These are phyloP conservation scores for Arctium lappa DNA, from an alignment of 129 eudicot genomes.

Conservation along the genomic window DNA sequence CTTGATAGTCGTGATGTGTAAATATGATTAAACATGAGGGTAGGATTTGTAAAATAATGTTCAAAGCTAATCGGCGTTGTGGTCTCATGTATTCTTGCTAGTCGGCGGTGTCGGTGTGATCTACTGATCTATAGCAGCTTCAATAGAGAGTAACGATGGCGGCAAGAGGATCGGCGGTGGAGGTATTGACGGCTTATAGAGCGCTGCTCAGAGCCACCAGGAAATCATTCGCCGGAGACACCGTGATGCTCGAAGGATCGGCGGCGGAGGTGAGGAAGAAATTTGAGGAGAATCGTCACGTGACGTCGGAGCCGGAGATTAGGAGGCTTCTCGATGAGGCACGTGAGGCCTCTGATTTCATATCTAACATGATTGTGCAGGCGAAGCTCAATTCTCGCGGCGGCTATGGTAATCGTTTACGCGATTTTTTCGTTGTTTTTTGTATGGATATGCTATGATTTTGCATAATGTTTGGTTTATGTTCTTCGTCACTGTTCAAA, in stretches of 20 bases:
- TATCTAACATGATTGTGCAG: slow-evolving; percentile 70
- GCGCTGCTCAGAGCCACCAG: slow-evolving; percentile 66
- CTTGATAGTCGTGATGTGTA: not conserved
- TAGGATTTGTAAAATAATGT: not conserved
- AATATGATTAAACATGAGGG: not conserved
- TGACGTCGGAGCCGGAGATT: slow-evolving; percentile 57
- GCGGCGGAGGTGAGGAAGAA: slow-evolving; percentile 77
- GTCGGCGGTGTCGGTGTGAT: slow-evolving; percentile 26
- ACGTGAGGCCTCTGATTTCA: slow-evolving; percentile 74
- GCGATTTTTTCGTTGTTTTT: slow-evolving; percentile 1
- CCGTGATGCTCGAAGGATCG: slow-evolving; percentile 63
- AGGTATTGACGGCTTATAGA: slow-evolving; percentile 72
- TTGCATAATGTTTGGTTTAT: not conserved
- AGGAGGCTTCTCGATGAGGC: slow-evolving; percentile 63
- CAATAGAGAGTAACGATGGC: slow-evolving; percentile 32
- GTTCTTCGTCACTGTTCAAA: not conserved
- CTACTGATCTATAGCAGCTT: slow-evolving; percentile 1
- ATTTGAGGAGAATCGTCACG: slow-evolving; percentile 76
- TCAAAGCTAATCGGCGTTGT: slow-evolving; percentile 10
- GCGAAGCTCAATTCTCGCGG: slow-evolving; percentile 80
- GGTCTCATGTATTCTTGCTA: slow-evolving; percentile 8
- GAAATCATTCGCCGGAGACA: slow-evolving; percentile 76
- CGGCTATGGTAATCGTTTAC: slow-evolving; percentile 55
- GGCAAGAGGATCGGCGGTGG: slow-evolving; percentile 30
- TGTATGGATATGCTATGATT: not conserved